These are phyloP conservation scores for Bacidia gigantensis DNA, from an alignment of 495 filamentous ascomycete species.

Conservation along the genomic window DNA sequence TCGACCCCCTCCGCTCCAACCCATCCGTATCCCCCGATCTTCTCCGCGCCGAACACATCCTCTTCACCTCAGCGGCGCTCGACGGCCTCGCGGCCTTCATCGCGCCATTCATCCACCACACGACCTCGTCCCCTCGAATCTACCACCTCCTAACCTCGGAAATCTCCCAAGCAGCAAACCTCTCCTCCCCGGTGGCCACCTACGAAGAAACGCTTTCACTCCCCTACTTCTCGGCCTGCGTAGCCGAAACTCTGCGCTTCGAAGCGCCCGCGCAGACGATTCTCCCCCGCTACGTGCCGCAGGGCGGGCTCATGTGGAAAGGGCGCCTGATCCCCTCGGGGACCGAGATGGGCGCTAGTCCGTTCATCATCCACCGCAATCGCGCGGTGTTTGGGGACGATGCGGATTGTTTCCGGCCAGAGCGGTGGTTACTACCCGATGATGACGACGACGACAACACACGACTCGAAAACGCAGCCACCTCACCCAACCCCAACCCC, in stretches of 20 bases:
- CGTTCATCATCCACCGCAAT: slow-evolving; percentile 8
- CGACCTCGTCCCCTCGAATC: slow-evolving; percentile 5
- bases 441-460: slow-evolving; percentile 32
- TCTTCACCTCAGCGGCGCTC: neutral
- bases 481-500: too few species aligned
- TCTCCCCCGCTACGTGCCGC: slow-evolving; percentile 8
- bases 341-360: slow-evolving; percentile 7
- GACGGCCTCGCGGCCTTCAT: slow-evolving; percentile 13
- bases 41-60: neutral
- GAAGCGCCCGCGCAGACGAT: slow-evolving; percentile 10
- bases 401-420: slow-evolving; percentile 46
- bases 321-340: neutral
- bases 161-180: neutral
- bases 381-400: slow-evolving; percentile 30
- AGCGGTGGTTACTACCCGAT: slow-evolving; percentile 58
- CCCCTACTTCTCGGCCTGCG: slow-evolving; percentile 16
- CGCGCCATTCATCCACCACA: slow-evolving; percentile 9
- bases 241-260: slow-evolving; percentile 12
- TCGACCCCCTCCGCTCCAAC: too few species aligned
- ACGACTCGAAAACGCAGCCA: too few species aligned
- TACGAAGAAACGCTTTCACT: slow-evolving; percentile 12
- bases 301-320: neutral
- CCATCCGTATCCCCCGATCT: too few species aligned
- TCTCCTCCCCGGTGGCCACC: slow-evolving; percentile 6
- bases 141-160: slow-evolving; percentile 1